Base-by-base conservation (phyloP, 2,329 filamentous ascomycete genomes). In the Botrytis squamosa region DNA sequence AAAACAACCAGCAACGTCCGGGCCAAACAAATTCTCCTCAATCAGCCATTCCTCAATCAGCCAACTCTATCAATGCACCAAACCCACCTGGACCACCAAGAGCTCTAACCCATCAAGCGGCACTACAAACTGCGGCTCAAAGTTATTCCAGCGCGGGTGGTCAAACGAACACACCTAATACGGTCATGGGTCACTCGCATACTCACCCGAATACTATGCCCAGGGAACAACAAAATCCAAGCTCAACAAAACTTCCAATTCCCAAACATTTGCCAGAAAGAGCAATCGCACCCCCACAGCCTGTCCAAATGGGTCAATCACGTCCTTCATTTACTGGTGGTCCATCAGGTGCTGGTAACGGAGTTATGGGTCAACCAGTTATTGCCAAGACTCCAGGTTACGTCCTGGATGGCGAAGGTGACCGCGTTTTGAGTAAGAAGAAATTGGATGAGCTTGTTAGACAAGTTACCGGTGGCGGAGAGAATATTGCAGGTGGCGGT, bases 391-490 rank as follows among this genome's bases (percentile, higher is more conserved):
- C 93, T 63, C 93, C 94, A 0, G 90, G 91, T 0, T 97, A 93
- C 82, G 93, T 93, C 73, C 90, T 98, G 74, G 95, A 98, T 81
- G 93, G 93, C 44, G 95, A 97, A 81, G 94, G 94, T 40, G 94
- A 98, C 79, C 91, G 95, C 62, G 92, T 99, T 1, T 86, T 99
- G n/a, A 97, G 92, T 84, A 98, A 98, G 88, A 97, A 97, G 85
- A 98, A 97, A 84, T 87, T 99, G 59, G 95, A 99, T 80, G 95
- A 98, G 81, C 87, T 99, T 55, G 95, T 98, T 14, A 90, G 95
- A 69, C 95, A 98, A 83, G 94, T 98, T 74, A 97, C 94, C 52
- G 95, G 95, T 71, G 92, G 92, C 16, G 91, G 90, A 40, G 88
- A 89, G 0, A 91, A 93, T 75, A 86, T 88, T n/a, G 88, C 89